These are phyloP conservation scores for Penicillium riverlandense DNA, from an alignment of 495 filamentous ascomycete genomes.

Conservation along the genomic window DNA sequence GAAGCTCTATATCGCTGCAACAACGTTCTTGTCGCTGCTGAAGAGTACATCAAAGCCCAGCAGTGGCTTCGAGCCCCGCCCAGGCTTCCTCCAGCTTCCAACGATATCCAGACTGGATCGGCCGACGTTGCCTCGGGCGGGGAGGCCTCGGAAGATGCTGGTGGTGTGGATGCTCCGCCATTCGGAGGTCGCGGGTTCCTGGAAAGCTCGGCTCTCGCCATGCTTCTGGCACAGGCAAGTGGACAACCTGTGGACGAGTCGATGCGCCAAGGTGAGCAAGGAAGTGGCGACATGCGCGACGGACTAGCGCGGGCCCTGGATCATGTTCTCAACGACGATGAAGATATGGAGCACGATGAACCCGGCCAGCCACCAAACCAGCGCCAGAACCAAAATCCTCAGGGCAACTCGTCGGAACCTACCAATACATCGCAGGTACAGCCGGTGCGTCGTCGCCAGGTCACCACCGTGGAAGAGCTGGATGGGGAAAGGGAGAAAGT, in stretches of 20 bases:
- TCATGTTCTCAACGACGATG: conserved; percentile 27
- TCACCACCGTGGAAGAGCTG: conserved; percentile 71
- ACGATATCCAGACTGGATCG: conserved; percentile 44
- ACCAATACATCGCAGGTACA: conserved; percentile 9
- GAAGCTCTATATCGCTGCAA: conserved; percentile 82
- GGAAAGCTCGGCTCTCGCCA: conserved; percentile 28
- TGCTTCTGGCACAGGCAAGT: conserved; percentile 31
- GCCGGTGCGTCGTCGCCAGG: conserved; percentile 22
- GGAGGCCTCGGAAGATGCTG: conserved; percentile 24
- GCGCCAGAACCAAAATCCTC: conserved; percentile 7
- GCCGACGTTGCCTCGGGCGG: conserved; percentile 19
- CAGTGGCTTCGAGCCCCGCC: conserved; percentile 30
- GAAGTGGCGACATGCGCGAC: conserved; percentile 21
- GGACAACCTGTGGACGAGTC: conserved; percentile 17
- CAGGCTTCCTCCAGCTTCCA: conserved; percentile 54
- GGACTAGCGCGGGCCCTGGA: conserved; percentile 29
- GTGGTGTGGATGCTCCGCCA: conserved; percentile 21
- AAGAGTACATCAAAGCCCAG: conserved; percentile 68
- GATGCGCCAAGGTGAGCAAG: conserved; percentile 9
- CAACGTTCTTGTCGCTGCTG: conserved; percentile 49
- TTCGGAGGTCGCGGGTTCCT: conserved; percentile 19
- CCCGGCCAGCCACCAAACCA: conserved; percentile 17
- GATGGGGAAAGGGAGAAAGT: conserved; percentile 68
- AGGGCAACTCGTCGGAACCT: conserved; percentile 14
- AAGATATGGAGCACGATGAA: conserved; percentile 16